These are phyloP conservation scores for Albugo candida DNA, from an alignment of 352 stramenopile species.

Conservation along the genomic window DNA sequence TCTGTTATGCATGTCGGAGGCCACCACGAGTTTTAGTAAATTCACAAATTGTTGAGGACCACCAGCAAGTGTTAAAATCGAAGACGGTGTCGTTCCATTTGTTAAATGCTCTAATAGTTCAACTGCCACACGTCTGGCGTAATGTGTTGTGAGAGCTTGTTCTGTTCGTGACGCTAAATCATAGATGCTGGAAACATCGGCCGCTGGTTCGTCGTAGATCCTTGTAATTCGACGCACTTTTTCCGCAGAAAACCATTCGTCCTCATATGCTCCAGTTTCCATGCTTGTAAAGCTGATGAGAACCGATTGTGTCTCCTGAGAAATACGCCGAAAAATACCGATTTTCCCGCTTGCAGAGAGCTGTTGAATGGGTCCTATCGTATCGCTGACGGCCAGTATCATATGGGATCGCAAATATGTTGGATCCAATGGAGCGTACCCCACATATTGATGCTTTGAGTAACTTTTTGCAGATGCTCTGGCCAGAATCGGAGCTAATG, in stretches of 20 bases:
- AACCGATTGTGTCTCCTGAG: slow-evolving; percentile 28
- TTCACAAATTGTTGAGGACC: slow-evolving; percentile 58
- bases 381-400: slow-evolving; percentile 55
- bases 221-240: slow-evolving; percentile 56
- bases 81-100: neutral
- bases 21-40: slow-evolving; percentile 61
- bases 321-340: slow-evolving; percentile 39
- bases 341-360: slow-evolving; percentile 42
- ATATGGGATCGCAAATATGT: slow-evolving; percentile 52
- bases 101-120: slow-evolving; percentile 15
- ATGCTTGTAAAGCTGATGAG: slow-evolving; percentile 72
- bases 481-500: slow-evolving; percentile 56
- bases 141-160: slow-evolving; percentile 64
- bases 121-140: slow-evolving; percentile 36
- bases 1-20: slow-evolving; percentile 22
- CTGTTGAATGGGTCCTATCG: slow-evolving; percentile 45
- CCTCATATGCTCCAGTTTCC: slow-evolving; percentile 68
- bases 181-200: slow-evolving; percentile 52
- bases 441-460: slow-evolving; percentile 4
- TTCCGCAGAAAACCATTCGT: slow-evolving; percentile 54
- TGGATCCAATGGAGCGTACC: slow-evolving; percentile 45
- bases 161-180: slow-evolving; percentile 53
- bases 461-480: slow-evolving; percentile 13
- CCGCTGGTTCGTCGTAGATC: slow-evolving; percentile 61
- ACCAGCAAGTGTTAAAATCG: slow-evolving; percentile 30